phyloP scores from a whole-genome alignment of 192 early-diverging fungal genomes.

The Paraglomus brasilianum region DNA sequence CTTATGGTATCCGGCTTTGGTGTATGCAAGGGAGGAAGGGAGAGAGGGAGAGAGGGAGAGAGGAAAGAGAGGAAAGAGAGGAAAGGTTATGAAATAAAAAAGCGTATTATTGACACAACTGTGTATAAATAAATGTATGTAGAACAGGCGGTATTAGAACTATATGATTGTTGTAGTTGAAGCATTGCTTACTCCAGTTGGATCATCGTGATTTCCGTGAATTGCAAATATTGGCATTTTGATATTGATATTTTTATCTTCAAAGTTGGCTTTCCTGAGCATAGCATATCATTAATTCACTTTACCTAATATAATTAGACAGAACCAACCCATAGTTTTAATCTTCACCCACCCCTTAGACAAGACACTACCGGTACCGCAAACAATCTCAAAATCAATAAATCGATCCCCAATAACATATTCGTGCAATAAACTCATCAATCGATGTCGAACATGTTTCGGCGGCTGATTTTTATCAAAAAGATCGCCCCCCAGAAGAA shows the following conservation, averaged over 20 bases:
- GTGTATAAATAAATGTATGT: too few species aligned
- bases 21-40: neutral
- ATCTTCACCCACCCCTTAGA: slow-evolving; percentile 43
- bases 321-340: neutral
- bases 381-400: slow-evolving; percentile 71
- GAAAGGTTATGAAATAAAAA: too few species aligned
- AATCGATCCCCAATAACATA: slow-evolving; percentile 69
- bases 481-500: slow-evolving; percentile 91
- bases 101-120: too few species aligned
- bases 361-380: slow-evolving; percentile 73
- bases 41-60: too few species aligned
- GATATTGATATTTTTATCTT: slow-evolving; percentile 85
- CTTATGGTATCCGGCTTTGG: slow-evolving; percentile 69
- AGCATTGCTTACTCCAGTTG: slow-evolving; percentile 68
- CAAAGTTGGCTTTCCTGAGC: slow-evolving; percentile 71
- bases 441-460: slow-evolving; percentile 66
- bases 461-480: slow-evolving; percentile 96
- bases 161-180: too few species aligned
- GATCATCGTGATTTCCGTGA: slow-evolving; percentile 98
- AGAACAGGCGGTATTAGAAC: too few species aligned
- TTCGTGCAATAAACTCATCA: slow-evolving; percentile 65
- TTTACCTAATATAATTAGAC: neutral
- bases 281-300: neutral
- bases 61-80: too few species aligned
- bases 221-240: slow-evolving; percentile 90